Conservation (phyloP, 768 basidiomycete species). For the Mycena epipterygia region DNA sequence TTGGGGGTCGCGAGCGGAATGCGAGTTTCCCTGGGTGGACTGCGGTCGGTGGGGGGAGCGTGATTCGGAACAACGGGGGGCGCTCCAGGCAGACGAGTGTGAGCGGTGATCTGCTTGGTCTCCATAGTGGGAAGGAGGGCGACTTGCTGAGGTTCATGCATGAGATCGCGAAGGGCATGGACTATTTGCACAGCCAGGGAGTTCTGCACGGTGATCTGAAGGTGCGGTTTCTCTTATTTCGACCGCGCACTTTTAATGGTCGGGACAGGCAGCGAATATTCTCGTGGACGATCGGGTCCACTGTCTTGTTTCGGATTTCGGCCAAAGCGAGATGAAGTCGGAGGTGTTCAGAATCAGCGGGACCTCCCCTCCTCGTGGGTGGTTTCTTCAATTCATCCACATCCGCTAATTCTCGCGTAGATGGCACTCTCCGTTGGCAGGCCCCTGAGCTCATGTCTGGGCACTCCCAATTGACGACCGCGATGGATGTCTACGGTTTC, state of each 20-base stretch:
- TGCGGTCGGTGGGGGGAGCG: conserved; percentile 22
- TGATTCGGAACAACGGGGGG: conserved; percentile 18
- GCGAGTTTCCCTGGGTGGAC: conserved; percentile 34
- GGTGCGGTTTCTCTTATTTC: conserved; percentile 53
- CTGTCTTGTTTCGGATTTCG: conserved; percentile 72
- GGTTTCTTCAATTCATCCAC: conserved; percentile 21
- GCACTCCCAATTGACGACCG: conserved; percentile 58
- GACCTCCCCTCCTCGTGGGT: conserved; percentile 45
- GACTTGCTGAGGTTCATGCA: conserved; percentile 74
- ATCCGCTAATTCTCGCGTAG: neutral
- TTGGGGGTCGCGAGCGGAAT: conserved; percentile 33
- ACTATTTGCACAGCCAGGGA: conserved; percentile 77
- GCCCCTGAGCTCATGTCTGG: conserved; percentile 77
- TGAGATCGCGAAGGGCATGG: conserved; percentile 86
- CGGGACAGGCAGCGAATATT: conserved; percentile 36
- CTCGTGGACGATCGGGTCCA: conserved; percentile 53
- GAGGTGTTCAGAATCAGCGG: conserved; percentile 61
- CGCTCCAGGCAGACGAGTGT: conserved; percentile 32
- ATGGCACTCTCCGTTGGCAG: conserved; percentile 69
- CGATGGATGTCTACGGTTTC: conserved; percentile 79
- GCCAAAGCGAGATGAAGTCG: conserved; percentile 66
- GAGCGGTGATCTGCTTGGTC: conserved; percentile 29
- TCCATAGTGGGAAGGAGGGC: conserved; percentile 46
- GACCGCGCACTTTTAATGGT: neutral
- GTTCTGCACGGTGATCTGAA: conserved; percentile 89